A percentile compares a stretch with the other conserved stretches of the same genome.
phyloP scores from a whole-genome alignment of 257 asterid species.

The Solanum neorickii region DNA sequence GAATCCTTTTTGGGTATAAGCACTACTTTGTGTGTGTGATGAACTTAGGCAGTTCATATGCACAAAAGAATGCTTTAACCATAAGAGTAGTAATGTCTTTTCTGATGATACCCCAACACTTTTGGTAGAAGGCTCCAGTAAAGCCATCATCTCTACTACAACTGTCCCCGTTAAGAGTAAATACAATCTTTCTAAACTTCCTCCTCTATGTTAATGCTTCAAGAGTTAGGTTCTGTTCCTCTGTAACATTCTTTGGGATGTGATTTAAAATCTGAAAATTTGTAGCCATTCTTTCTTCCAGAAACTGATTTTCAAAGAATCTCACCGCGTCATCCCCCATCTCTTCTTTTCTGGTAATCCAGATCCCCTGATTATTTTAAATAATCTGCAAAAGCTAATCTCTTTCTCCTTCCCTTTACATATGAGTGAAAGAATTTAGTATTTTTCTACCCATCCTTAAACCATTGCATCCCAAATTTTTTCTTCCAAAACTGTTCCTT shows the following conservation, averaged over 20 bases:
- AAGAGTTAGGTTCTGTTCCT: neutral
- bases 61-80: neutral
- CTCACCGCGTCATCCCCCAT: neutral
- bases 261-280: neutral
- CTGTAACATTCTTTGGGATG: neutral
- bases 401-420: neutral
- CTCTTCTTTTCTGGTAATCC: too few species aligned
- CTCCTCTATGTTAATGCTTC: neutral
- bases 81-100: neutral
- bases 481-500: neutral
- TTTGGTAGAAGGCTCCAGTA: neutral
- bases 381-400: neutral
- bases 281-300: neutral
- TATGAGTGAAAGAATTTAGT: neutral
- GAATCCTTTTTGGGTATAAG: neutral
- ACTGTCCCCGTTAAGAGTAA: neutral
- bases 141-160: neutral
- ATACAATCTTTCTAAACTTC: neutral
- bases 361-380: neutral
- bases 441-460: neutral
- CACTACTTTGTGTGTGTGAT: neutral
- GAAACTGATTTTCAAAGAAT: neutral
- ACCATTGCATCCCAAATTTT: neutral
- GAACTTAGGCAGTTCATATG: neutral
- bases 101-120: neutral